Evolutionary conservation across 2,329 filamentous ascomycete species (phyloP).

Genomic region (Beauveria sp.): DNA sequence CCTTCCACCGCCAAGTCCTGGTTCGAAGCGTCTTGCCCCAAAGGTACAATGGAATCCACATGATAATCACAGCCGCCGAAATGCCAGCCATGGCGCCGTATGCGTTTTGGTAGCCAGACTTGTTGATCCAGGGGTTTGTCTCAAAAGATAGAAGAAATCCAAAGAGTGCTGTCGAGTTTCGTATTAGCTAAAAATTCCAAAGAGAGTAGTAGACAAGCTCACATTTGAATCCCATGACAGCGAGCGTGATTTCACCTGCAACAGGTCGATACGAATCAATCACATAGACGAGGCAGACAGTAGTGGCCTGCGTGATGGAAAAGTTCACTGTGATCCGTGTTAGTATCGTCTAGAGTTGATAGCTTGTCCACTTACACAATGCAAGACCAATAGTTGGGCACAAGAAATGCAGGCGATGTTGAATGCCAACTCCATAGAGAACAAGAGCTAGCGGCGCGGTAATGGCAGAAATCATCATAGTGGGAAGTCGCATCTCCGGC

Average conservation of each 20-base stretch:
- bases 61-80: conserved; percentile 34
- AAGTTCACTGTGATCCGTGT: conserved; percentile 37
- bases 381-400: conserved; percentile 46
- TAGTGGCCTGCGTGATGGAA: conserved; percentile 47
- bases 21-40: conserved; percentile 42
- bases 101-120: conserved; percentile 40
- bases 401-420: conserved; percentile 44
- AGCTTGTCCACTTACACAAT: conserved; percentile 32
- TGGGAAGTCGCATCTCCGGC: conserved; percentile 52
- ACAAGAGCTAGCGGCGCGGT: conserved; percentile 31
- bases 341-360: neutral
- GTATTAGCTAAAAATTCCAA: neutral
- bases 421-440: conserved; percentile 40
- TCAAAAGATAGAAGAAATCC: conserved; percentile 54
- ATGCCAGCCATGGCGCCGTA: conserved; percentile 49
- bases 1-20: conserved; percentile 38
- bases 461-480: conserved; percentile 31
- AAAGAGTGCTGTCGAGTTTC: conserved; percentile 27
- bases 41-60: conserved; percentile 30
- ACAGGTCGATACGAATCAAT: conserved; percentile 35
- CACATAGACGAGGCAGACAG: conserved; percentile 47
- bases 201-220: conserved; percentile 16
- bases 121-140: conserved; percentile 49
- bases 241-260: conserved; percentile 27
- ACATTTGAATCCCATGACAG: conserved; percentile 49